phyloP scores from a whole-genome alignment of 192 early-diverging fungal species.

The Coemansia sp. region DNA sequence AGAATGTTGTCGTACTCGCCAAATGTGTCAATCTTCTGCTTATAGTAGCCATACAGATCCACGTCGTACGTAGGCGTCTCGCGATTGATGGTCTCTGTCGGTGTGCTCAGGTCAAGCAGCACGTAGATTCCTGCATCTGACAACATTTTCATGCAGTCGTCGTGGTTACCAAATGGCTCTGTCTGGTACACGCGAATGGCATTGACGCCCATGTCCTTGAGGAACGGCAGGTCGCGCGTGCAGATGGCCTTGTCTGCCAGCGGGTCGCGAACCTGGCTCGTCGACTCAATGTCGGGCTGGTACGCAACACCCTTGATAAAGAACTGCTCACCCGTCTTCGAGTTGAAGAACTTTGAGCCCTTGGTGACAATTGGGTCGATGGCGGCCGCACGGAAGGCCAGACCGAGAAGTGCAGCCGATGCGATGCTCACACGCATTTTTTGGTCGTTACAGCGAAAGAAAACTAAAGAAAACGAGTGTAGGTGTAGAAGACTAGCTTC shows the following conservation, averaged over 20 bases:
- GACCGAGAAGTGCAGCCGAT: slow-evolving; percentile 28
- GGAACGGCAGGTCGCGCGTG: slow-evolving; percentile 60
- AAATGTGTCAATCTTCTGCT: slow-evolving; percentile 66
- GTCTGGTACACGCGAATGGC: slow-evolving; percentile 72
- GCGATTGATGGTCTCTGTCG: slow-evolving; percentile 66
- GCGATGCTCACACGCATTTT: slow-evolving; percentile 40
- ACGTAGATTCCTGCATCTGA: slow-evolving; percentile 70
- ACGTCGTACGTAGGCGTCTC: slow-evolving; percentile 60
- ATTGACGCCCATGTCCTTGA: slow-evolving; percentile 70
- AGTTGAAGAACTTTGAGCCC: slow-evolving; percentile 71
- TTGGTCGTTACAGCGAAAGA: slow-evolving; percentile 3
- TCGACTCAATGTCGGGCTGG: slow-evolving; percentile 58
- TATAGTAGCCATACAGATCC: slow-evolving; percentile 58
- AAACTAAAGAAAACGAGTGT: background rate
- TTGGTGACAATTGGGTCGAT: slow-evolving; percentile 68
- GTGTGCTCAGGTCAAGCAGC: slow-evolving; percentile 64
- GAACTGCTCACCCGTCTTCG: slow-evolving; percentile 71
- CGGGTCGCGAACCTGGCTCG: slow-evolving; percentile 56
- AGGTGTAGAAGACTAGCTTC: slow-evolving; percentile 1
- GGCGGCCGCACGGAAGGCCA: slow-evolving; percentile 38
- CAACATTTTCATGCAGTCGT: slow-evolving; percentile 70
- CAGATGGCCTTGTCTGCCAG: slow-evolving; percentile 61
- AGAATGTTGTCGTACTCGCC: slow-evolving; percentile 63
- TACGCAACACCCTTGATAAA: slow-evolving; percentile 77
- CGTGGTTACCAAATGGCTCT: slow-evolving; percentile 63